Conservation (phyloP, 2,329 filamentous ascomycete genomes). For the Fusarium tuaranense region DNA sequence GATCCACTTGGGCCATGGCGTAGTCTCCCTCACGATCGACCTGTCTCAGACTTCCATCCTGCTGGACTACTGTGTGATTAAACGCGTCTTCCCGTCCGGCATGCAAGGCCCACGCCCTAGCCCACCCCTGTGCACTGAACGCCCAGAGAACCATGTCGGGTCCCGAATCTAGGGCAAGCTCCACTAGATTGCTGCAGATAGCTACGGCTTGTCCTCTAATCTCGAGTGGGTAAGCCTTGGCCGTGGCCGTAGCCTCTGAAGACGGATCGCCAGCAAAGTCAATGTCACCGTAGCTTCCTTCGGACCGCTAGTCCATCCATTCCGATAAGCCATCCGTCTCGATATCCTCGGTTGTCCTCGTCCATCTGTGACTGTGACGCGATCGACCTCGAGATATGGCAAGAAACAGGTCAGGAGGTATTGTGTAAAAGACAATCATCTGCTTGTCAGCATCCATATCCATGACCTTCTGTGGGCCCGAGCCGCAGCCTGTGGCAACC, state of each 20-base stretch:
- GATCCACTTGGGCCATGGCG: constrained; percentile 40
- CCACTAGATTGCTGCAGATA: constrained; percentile 46
- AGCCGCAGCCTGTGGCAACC: constrained; percentile 6
- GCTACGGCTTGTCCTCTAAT: constrained; percentile 48
- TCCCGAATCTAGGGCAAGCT: constrained; percentile 48
- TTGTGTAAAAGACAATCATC: constrained; percentile 68
- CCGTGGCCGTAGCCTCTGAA: constrained; percentile 10
- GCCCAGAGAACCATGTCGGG: constrained; percentile 52
- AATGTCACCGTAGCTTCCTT: constrained; percentile 37
- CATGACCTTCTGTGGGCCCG: constrained; percentile 11
- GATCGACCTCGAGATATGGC: constrained; percentile 41
- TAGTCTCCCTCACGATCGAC: constrained; percentile 48
- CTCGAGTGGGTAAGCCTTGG: constrained; percentile 44
- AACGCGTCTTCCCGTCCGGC: constrained; percentile 33
- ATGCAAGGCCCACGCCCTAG: constrained; percentile 48
- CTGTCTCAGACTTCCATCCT: constrained; percentile 48
- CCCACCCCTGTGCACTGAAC: constrained; percentile 50
- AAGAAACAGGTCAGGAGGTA: constrained; percentile 68
- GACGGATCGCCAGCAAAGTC: constrained; percentile 34
- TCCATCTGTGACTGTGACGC: constrained; percentile 14
- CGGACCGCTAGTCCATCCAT: constrained; percentile 33
- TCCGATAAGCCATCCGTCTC: constrained; percentile 16
- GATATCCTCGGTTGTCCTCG: constrained; percentile 6
- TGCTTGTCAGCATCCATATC: constrained; percentile 45
- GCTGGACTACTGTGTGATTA: constrained; percentile 40